Conservation (phyloP, 306 rosid genomes). For the Geum urbanum region DNA sequence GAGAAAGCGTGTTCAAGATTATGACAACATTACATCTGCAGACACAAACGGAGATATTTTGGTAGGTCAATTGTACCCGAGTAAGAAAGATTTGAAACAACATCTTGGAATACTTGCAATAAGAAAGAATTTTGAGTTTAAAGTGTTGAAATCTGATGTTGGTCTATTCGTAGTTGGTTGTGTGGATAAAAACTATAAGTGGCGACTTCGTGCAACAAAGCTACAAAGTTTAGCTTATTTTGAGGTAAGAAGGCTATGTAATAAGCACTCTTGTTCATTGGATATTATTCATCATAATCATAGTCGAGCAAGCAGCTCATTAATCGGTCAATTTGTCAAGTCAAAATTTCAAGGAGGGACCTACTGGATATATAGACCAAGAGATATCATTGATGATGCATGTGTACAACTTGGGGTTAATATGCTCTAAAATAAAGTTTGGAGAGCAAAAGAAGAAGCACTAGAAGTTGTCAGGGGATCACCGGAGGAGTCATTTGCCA, state of each 20-base stretch:
- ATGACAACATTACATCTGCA: background rate
- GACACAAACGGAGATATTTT: background rate
- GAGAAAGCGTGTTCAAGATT: background rate
- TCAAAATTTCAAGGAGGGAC: slow-evolving; percentile 6
- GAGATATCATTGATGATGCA: background rate
- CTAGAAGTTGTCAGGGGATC: no score
- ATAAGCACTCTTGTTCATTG: slow-evolving; percentile 11
- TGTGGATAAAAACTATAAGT: background rate
- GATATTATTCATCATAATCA: slow-evolving; percentile 8
- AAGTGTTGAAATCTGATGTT: background rate
- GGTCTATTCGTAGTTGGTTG: no score
- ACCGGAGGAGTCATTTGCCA: no score
- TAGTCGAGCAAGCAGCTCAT: slow-evolving; percentile 9
- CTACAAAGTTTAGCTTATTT: background rate
- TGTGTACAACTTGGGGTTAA: no score
- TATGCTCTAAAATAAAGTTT: no score
- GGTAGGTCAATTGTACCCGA: background rate
- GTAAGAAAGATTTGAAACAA: slow-evolving; percentile 4
- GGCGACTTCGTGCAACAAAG: background rate
- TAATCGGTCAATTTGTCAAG: slow-evolving; percentile 19
- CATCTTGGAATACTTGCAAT: background rate
- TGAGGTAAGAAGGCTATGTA: slow-evolving; percentile 6
- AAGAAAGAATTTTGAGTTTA: background rate
- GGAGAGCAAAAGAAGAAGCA: no score
- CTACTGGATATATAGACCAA: background rate